These are phyloP conservation scores for Jimgerdemannia flammicorona DNA, from an alignment of 192 early-diverging fungal genomes.

Conservation along the genomic window DNA sequence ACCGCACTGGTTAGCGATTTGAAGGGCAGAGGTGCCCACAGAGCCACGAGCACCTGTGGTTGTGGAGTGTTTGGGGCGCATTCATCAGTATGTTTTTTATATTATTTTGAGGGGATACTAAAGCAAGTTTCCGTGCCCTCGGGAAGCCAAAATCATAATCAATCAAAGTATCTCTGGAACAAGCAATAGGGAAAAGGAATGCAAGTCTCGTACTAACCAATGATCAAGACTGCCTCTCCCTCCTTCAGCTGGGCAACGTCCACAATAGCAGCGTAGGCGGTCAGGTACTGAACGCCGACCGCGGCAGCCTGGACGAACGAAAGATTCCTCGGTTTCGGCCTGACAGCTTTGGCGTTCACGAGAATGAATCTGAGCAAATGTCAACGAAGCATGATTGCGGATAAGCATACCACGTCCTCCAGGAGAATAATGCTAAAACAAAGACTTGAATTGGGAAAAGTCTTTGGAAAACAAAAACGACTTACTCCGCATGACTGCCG, in stretches of 20 bases:
- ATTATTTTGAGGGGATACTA: no score
- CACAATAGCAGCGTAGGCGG: conserved; percentile 9
- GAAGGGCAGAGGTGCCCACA: conserved; percentile 7
- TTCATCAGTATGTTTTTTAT: no score
- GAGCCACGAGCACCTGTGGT: conserved; percentile 4
- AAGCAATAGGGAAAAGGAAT: no score
- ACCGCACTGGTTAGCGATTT: not conserved
- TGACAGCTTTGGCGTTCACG: conserved; percentile 11
- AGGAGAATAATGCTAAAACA: no score
- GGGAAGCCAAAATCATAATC: no score
- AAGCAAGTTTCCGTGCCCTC: no score
- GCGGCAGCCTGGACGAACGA: conserved; percentile 8
- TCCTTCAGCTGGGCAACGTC: not conserved
- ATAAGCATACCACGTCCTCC: no score
- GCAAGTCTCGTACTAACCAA: not conserved
- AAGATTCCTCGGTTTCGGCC: conserved; percentile 7
- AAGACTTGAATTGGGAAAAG: no score
- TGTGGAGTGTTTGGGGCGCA: no score
- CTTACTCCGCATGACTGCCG: conserved; percentile 5
- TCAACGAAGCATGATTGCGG: no score
- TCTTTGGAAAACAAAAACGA: not conserved
- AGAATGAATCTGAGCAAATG: not conserved
- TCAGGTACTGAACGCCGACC: conserved; percentile 8
- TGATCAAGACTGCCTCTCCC: not conserved
- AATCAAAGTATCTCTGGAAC: no score